Conservation (phyloP, 192 early-diverging fungal genomes). For the Podila epicladia region DNA sequence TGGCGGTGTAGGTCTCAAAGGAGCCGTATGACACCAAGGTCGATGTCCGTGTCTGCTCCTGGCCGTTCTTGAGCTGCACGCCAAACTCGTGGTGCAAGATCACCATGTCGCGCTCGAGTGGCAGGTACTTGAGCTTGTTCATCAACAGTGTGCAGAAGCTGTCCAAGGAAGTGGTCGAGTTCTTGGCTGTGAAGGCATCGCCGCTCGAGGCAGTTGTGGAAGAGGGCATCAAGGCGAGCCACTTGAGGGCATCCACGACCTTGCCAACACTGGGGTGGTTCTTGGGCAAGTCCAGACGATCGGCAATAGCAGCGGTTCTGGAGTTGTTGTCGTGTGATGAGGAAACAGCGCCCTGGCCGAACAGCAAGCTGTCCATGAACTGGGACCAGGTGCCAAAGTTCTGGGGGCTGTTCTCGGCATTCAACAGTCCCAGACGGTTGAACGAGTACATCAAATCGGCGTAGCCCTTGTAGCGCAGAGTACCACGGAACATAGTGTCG, state of each 20-base stretch:
- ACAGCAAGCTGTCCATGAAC: slow-evolving; percentile 56
- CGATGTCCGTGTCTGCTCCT: slow-evolving; percentile 69
- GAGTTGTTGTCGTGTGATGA: slow-evolving; percentile 28
- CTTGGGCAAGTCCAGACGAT: slow-evolving; percentile 51
- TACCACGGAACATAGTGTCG: slow-evolving; percentile 96
- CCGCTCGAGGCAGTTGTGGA: background rate
- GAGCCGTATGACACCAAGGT: slow-evolving; percentile 75
- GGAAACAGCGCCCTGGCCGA: slow-evolving; percentile 10
- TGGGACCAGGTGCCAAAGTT: slow-evolving; percentile 55
- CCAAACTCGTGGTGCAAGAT: slow-evolving; percentile 96
- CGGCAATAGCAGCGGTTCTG: slow-evolving; percentile 37
- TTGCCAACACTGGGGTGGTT: slow-evolving; percentile 57
- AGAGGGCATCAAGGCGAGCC: slow-evolving; percentile 52
- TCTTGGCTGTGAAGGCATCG: slow-evolving; percentile 30
- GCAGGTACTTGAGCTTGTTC: slow-evolving; percentile 76
- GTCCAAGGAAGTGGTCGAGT: slow-evolving; percentile 75
- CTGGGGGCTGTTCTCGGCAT: slow-evolving; percentile 50
- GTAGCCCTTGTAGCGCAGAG: slow-evolving; percentile 92
- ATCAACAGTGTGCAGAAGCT: slow-evolving; percentile 86
- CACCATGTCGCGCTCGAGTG: slow-evolving; percentile 92
- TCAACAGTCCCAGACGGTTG: slow-evolving; percentile 81
- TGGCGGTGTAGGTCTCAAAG: slow-evolving; percentile 73
- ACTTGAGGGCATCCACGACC: slow-evolving; percentile 66
- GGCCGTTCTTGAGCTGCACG: slow-evolving; percentile 72
- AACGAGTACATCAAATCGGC: slow-evolving; percentile 87